Evolutionary conservation across 768 basidiomycete species (phyloP).

Genomic region (Mycena metata): DNA sequence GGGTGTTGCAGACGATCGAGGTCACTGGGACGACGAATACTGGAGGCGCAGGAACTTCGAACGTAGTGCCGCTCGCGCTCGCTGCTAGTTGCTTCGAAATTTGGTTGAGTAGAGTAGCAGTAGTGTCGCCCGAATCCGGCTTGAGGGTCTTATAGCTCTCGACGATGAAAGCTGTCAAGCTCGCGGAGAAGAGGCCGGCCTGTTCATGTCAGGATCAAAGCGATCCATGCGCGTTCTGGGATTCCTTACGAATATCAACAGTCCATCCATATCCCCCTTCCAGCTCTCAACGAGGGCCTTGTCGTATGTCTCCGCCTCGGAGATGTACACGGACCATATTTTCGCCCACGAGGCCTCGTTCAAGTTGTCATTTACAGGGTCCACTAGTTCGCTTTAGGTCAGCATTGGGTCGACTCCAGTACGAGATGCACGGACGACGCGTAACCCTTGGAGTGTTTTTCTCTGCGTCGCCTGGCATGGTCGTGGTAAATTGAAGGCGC

Average conservation of each 20-base stretch:
- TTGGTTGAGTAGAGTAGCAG: not conserved
- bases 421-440: too few species aligned
- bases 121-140: not conserved
- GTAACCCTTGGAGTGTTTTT: too few species aligned
- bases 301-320: not conserved
- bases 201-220: too few species aligned
- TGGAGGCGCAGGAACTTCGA: not conserved
- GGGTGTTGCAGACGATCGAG: constrained; percentile 2
- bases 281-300: constrained; percentile 10
- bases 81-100: not conserved
- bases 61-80: not conserved
- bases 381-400: too few species aligned
- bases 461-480: too few species aligned
- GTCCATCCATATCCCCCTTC: constrained; percentile 11
- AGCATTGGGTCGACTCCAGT: too few species aligned
- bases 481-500: too few species aligned
- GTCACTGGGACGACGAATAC: not conserved
- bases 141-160: too few species aligned
- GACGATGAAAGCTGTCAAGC: constrained; percentile 17
- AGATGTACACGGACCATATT: constrained; percentile 17
- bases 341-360: too few species aligned
- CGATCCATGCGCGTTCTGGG: not conserved
- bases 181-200: constrained; percentile 22
- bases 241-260: constrained; percentile 13
- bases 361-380: not conserved